phyloP scores from a whole-genome alignment of 805 yeast genomes.

The Wickerhamomyces hampshirensis region DNA sequence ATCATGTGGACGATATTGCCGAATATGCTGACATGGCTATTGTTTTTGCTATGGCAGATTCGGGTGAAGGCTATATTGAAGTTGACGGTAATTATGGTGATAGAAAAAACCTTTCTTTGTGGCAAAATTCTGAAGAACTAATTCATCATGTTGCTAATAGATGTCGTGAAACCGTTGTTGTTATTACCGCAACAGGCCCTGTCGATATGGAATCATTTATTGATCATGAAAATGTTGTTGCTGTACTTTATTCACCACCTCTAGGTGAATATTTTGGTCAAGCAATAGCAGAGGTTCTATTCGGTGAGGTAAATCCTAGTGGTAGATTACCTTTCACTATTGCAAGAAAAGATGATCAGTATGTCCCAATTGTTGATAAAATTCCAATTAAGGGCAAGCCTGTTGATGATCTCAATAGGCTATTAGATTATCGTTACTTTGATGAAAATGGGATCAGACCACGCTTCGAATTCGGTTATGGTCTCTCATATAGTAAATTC shows the following conservation, averaged over 20 bases:
- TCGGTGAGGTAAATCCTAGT: slow-evolving; percentile 59
- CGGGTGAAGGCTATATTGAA: slow-evolving; percentile 57
- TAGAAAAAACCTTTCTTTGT: slow-evolving; percentile 44
- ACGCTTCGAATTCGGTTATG: slow-evolving; percentile 58
- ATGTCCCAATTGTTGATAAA: slow-evolving; percentile 41
- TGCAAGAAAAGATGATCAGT: slow-evolving; percentile 44
- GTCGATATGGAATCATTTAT: slow-evolving; percentile 52
- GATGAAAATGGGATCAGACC: slow-evolving; percentile 53
- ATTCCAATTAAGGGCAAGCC: slow-evolving; percentile 32
- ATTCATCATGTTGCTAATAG: slow-evolving; percentile 43
- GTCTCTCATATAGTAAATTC: slow-evolving; percentile 48
- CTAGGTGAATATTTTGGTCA: slow-evolving; percentile 52
- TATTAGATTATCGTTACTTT: slow-evolving; percentile 54
- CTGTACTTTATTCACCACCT: slow-evolving; percentile 50
- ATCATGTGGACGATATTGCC: slow-evolving; percentile 39
- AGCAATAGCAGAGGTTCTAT: slow-evolving; percentile 53
- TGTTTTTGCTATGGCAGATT: slow-evolving; percentile 47
- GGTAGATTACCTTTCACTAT: slow-evolving; percentile 62
- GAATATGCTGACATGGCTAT: slow-evolving; percentile 48
- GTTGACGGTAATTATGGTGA: slow-evolving; percentile 60
- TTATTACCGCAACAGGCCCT: slow-evolving; percentile 57
- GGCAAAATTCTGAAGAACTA: slow-evolving; percentile 56
- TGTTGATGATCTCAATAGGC: slow-evolving; percentile 28
- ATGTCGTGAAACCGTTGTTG: slow-evolving; percentile 52
- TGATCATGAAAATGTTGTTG: slow-evolving; percentile 54